Percentiles rank a stretch among this genome's conserved stretches.
Evolutionary conservation across 495 filamentous ascomycete species (phyloP).

Genomic region (Podospora pseudopauciseta): DNA sequence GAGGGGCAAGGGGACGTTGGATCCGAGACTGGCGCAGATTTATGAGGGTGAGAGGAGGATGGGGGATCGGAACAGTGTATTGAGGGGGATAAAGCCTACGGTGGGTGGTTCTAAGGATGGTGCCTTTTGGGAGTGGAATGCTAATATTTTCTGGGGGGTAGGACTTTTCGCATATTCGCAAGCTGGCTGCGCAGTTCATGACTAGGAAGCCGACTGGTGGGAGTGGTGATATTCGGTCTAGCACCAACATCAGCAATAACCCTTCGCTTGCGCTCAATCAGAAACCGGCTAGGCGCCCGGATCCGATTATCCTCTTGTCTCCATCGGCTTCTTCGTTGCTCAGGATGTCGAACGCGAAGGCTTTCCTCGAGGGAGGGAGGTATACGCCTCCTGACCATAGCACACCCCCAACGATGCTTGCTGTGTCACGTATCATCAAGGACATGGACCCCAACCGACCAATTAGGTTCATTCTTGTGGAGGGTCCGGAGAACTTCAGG

Average conservation of each 20-base stretch:
- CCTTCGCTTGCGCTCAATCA: conserved; percentile 45
- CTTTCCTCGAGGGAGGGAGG: conserved; percentile 82
- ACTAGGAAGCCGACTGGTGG: conserved; percentile 48
- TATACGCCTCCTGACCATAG: conserved; percentile 75
- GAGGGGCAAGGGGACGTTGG: conserved; percentile 59
- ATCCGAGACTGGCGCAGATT: conserved; percentile 78
- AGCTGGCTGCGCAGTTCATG: conserved; percentile 77
- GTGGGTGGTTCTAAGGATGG: conserved; percentile 47
- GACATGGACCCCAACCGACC: conserved; percentile 66
- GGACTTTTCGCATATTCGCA: conserved; percentile 95
- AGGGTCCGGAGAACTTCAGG: conserved; percentile 88
- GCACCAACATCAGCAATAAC: conserved; percentile 35
- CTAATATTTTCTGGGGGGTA: conserved; percentile 33
- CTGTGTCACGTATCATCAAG: conserved; percentile 75
- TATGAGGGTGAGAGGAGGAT: conserved; percentile 86
- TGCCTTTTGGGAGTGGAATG: not conserved
- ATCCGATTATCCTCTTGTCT: conserved; percentile 97
- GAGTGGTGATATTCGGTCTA: conserved; percentile 22
- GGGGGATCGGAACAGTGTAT: conserved; percentile 84
- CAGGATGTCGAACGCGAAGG: conserved; percentile 94
- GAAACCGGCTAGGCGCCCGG: conserved; percentile 58
- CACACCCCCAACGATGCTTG: conserved; percentile 67
- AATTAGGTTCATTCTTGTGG: conserved; percentile 91
- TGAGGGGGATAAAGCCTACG: conserved; percentile 85
- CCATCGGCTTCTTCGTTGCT: conserved; percentile 97